A percentile compares a stretch with the other conserved stretches of the same genome.
These are phyloP conservation scores for Metschnikowia shivogae DNA, from an alignment of 805 yeast genomes.

Conservation along the genomic window DNA sequence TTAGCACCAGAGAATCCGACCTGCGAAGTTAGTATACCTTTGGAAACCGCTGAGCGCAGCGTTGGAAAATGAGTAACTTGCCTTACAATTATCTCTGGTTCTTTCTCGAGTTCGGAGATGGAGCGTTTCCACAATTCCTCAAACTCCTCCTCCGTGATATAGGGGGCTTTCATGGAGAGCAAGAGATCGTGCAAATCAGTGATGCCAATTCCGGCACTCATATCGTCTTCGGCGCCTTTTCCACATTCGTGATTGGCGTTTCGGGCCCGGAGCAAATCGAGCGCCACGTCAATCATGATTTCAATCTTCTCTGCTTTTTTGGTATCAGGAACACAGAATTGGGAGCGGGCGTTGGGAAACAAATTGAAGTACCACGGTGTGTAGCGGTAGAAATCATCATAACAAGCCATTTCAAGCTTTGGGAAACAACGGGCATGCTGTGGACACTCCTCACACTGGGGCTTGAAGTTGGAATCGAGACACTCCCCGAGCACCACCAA, in stretches of 20 bases:
- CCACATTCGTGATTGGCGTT: slow-evolving; percentile 66
- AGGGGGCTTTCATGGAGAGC: slow-evolving; percentile 41
- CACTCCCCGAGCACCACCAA: slow-evolving; percentile 39
- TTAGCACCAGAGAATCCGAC: slow-evolving; percentile 19
- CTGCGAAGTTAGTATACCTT: slow-evolving; percentile 27
- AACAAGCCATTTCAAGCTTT: slow-evolving; percentile 59
- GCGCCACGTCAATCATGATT: slow-evolving; percentile 61
- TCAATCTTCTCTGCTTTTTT: slow-evolving; percentile 63
- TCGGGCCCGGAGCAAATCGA: slow-evolving; percentile 60
- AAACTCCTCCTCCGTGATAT: slow-evolving; percentile 58
- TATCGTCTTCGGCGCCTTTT: slow-evolving; percentile 37
- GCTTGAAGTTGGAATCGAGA: slow-evolving; percentile 46
- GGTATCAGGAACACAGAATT: slow-evolving; percentile 68
- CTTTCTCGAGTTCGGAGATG: slow-evolving; percentile 54
- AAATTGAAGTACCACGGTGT: slow-evolving; percentile 57
- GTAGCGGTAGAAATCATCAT: slow-evolving; percentile 53
- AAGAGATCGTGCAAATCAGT: slow-evolving; percentile 52
- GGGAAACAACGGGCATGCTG: slow-evolving; percentile 71
- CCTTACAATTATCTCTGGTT: slow-evolving; percentile 75
- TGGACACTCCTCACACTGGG: slow-evolving; percentile 76
- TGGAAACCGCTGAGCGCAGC: neutral
- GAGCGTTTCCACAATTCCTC: slow-evolving; percentile 71
- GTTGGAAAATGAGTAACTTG: slow-evolving; percentile 43
- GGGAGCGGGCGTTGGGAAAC: slow-evolving; percentile 44
- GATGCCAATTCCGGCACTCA: slow-evolving; percentile 48